Evolutionary conservation across 1,139 yeast genomes (phyloP), one percentile per base, ranked within the genome.

Genomic region (Pichia sp.): DNA sequence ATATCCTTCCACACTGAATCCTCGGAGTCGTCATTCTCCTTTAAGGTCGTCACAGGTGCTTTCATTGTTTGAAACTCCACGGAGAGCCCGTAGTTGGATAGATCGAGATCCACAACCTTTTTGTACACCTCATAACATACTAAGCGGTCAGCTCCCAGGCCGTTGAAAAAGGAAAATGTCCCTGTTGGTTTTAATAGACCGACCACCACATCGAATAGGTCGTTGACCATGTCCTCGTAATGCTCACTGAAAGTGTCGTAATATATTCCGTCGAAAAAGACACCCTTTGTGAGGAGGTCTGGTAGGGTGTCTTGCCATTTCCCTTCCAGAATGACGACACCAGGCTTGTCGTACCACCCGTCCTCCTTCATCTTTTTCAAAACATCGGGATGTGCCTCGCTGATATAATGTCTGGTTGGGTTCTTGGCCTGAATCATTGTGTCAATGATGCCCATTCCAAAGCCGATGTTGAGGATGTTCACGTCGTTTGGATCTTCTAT

Each of bases 381-480:
- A 6, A 92, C 98, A 63, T 88, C 96, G 1, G 98, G 97, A 64
- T 92, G 98, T 0, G 98, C 97, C 69, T 92, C 98, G 61, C 90
- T 84, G 50, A 92, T 92, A 69, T 89, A 92, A 68, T 92, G 98
- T 57, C 75, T 79, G 6, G 82, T 74, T 8, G 95, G 96, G 5
- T 68, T 67, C 46, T 70, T 72, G 4, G 70, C 73, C 65, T 87
- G 88, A 57, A 92, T 85, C 78, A 85, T 82, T 1, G 80, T 72
- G 68, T 92, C 98, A 56, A 92, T 90, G 53, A 92, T 90, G 2
- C 98, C 98, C 97, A 92, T 89, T 1, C 98, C 98, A 67, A 92
- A 92, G 0, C 98, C 98, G 49, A 92, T 88, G 64, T 92, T 92
- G 50, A 92, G 73, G 2, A 92, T 81, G 30, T 73, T 75, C 10